Base-by-base conservation (phyloP, 768 basidiomycete genomes). In the Crassisporium funariophilum region DNA sequence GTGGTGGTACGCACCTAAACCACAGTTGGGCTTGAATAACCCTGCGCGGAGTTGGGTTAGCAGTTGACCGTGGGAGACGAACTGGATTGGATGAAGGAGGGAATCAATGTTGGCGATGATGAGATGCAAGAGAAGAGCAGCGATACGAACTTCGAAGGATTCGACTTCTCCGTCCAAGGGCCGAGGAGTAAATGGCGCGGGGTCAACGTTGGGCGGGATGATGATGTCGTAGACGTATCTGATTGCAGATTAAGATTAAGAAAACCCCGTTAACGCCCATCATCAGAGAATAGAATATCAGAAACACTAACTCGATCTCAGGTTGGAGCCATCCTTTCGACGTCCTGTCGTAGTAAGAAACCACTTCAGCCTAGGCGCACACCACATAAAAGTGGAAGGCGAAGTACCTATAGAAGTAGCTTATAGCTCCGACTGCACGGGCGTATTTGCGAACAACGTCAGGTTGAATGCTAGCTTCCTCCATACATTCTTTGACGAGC, bases 151-250 rank as follows among this genome's bases (percentile, higher is more conserved):
- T 71, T 92, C 82, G 56, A 99, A 99, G 1, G 79, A 85, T 61
- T 97, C 94, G 2, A 97, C 97, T 62, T 99, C 97, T 19, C 91
- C 94, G 54, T 99, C 97, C 16, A 81, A 72, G 0, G 94, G 91
- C 41, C 75, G 74, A 5, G 91, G 91, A 37, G 73, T 71, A 52
- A 87, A 81, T 13, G 74, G 66, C 11, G 71, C 64, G 13, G 76
- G 60, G 53, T 81, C 74, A 11, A 58, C 60, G 23, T 65, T 68
- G 4, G 69, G 52, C 0, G 91, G 92, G 16, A 97, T 77, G 38
- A 67, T 65, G 38, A 98, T 72, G 57, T 98, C 92, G 58, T 93
- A 98, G 17, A 87, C 72, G 61, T 90, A 94, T 74, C 90, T 91
- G 57, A 21, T 7, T 22, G 8, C n/a, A 33, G 8, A 13, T 13